A percentile compares a stretch with the other conserved stretches of the same genome.
Evolutionary conservation across 2,329 filamentous ascomycete species (phyloP).

Genomic region (Chaetoscypha palmicola): DNA sequence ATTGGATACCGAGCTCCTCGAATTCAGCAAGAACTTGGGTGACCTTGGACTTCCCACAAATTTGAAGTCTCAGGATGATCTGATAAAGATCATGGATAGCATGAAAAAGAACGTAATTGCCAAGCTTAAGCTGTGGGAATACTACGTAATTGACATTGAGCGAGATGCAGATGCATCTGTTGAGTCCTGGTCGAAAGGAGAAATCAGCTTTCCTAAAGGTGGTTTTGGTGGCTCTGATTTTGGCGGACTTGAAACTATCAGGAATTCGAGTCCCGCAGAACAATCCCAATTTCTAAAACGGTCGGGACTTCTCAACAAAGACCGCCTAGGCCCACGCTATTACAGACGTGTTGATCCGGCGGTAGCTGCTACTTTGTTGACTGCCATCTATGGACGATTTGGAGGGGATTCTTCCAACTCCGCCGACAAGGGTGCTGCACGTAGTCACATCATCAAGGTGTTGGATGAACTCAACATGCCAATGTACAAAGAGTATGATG

Average conservation of each 20-base stretch:
- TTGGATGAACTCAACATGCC: conserved; percentile 80
- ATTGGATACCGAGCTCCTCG: conserved; percentile 66
- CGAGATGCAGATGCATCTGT: conserved; percentile 61
- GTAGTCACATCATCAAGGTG: conserved; percentile 52
- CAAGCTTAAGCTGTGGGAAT: conserved; percentile 82
- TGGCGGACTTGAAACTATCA: conserved; percentile 45
- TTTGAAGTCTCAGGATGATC: conserved; percentile 62
- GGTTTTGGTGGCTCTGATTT: conserved; percentile 41
- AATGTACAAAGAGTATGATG: conserved; percentile 88
- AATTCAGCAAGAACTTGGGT: conserved; percentile 55
- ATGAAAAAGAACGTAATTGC: conserved; percentile 76
- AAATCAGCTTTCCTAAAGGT: conserved; percentile 47
- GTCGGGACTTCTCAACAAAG: conserved; percentile 62
- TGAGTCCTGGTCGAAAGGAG: conserved; percentile 61
- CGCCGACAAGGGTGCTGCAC: conserved; percentile 44
- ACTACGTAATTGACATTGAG: conserved; percentile 77
- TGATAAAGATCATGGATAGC: conserved; percentile 74
- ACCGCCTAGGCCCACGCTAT: conserved; percentile 74
- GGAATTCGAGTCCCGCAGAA: conserved; percentile 47
- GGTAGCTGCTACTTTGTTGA: conserved; percentile 61
- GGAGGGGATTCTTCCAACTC: conserved; percentile 42
- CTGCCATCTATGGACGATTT: conserved; percentile 62
- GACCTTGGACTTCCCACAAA: conserved; percentile 68
- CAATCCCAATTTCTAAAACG: conserved; percentile 52
- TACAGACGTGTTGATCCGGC: conserved; percentile 63